Evolutionary conservation across 2,329 filamentous ascomycete species (phyloP).

Genomic region (Paecilomyces sp.): DNA sequence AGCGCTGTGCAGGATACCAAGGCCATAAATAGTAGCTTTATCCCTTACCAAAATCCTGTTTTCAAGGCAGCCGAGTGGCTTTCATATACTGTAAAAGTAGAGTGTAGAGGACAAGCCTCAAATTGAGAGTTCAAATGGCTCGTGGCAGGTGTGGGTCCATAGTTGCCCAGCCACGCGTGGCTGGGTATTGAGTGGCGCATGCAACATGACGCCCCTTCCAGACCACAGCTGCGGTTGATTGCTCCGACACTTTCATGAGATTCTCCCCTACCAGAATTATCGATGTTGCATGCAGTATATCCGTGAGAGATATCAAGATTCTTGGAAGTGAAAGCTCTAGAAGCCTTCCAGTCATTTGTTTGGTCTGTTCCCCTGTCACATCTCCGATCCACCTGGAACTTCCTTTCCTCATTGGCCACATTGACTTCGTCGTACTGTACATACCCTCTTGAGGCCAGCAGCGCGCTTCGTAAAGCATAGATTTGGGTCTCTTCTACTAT

Average conservation of each 20-base stretch:
- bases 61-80: too few relatives aligned
- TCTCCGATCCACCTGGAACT: neutral
- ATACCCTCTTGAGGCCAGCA: neutral
- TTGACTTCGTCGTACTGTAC: neutral
- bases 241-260: neutral
- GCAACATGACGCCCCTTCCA: neutral
- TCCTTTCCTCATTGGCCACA: neutral
- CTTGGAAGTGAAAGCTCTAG: neutral
- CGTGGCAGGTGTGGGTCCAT: neutral
- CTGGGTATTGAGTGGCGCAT: neutral
- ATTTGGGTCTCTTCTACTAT: neutral
- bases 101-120: neutral
- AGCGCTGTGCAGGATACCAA: too few relatives aligned
- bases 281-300: neutral
- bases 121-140: neutral
- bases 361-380: neutral
- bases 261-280: neutral
- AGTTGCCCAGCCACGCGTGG: neutral
- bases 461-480: neutral
- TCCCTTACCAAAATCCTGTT: too few relatives aligned
- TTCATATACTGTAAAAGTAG: too few relatives aligned
- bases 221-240: neutral
- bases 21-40: too few relatives aligned
- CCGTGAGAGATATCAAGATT: neutral
- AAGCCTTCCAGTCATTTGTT: neutral